Evolutionary conservation across 2,329 filamentous ascomycete species (phyloP).

Genomic region (Aspergillus puulaauensis): DNA sequence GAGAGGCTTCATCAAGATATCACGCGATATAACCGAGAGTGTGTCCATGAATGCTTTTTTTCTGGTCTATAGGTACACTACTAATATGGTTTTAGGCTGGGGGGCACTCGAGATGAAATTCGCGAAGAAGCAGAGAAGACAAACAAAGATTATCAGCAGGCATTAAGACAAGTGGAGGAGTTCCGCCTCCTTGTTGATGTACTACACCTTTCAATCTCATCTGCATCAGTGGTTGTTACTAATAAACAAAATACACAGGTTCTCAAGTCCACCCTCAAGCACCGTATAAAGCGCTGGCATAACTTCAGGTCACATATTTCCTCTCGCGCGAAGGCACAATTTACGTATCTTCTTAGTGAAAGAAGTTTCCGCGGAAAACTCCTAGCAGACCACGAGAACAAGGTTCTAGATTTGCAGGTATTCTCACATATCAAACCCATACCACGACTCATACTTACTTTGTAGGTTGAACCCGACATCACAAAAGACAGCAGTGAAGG

Average conservation of each 20-base stretch:
- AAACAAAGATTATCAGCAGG: constrained; percentile 36
- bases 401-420: constrained; percentile 74
- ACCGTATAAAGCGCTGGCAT: constrained; percentile 74
- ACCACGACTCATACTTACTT: constrained; percentile 8
- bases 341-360: constrained; percentile 84
- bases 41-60: constrained; percentile 18
- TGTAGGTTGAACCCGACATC: constrained; percentile 62
- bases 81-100: constrained; percentile 47
- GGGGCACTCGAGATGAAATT: constrained; percentile 66
- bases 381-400: constrained; percentile 71
- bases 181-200: constrained; percentile 41
- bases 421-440: background rate
- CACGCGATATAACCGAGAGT: constrained; percentile 54
- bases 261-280: constrained; percentile 60
- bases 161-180: constrained; percentile 39
- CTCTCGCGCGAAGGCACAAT: constrained; percentile 78
- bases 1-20: constrained; percentile 59
- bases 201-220: constrained; percentile 11
- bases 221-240: background rate
- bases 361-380: constrained; percentile 84
- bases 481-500: constrained; percentile 69
- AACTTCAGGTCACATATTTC: constrained; percentile 83
- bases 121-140: constrained; percentile 46
- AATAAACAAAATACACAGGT: constrained; percentile 34
- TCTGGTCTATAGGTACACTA: constrained; percentile 17